Evolutionary conservation across 805 yeast species (phyloP), one percentile per base, ranked within the genome.

Genomic region (Yamadazyma philogaea): DNA sequence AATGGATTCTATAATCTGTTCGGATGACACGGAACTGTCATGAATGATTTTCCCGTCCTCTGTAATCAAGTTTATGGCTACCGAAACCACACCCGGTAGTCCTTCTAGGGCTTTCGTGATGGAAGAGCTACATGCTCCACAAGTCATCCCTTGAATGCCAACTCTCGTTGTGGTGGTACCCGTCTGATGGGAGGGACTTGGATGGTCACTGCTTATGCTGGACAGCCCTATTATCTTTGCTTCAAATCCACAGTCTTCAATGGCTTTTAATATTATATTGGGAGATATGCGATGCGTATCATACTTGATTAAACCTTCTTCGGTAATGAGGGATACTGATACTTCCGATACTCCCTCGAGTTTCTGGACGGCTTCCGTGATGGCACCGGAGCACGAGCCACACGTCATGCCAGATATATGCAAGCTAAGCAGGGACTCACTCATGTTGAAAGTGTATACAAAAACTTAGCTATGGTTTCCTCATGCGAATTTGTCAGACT

Each of bases 381-480:
- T 77, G 1, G 91, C 68, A 2, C 81, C 72, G 0, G 84, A 74
- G 59, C 97, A 90, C 1, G 93, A 77, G 2, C 90, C 81, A 57
- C 96, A 90, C 2, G 97, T 89, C 96, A 90, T 90, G 2, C 96
- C 97, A 12, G 40, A 14, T 8, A 49, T 47, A 16, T 36, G 41
- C 3, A 49, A 42, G 14, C 34, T 26, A 5, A 39, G 30, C 27
- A 15, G 27, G 33, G 19, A 17, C 16, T 36, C 30, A n/a, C 19
- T 34, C 28, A 24, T 24, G 28, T 24, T 24, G 12, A 24, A 11
- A 24, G 28, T n/a, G n/a, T n/a, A 24, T 24, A n/a, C 28, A 24
- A 24, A 24, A 24, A 24, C 10, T 11, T 24, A 7, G 28, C 12
- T 24, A 24, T 19, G 20, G 26, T 15, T 20, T 4, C 19, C 20